Evolutionary conservation across 371 early-diverging fungal genomes (phyloP), one percentile per base, ranked within the genome.

Genomic region (Funneliformis caledonium): DNA sequence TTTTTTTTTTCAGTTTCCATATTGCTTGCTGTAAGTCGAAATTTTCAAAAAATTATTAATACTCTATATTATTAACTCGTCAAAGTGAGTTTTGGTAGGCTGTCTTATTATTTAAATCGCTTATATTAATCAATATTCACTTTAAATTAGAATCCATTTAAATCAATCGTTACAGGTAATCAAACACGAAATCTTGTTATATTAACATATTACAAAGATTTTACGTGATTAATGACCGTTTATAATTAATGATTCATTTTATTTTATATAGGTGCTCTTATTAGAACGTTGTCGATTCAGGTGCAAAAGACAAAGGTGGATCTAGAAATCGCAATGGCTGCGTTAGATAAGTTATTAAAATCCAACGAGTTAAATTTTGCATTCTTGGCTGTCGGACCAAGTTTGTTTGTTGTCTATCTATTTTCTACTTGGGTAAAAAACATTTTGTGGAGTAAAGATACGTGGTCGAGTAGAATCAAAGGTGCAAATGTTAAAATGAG

Each of bases 331-430:
- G 97, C 97, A 42, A 94, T 98, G 94, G 88, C 94, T 0, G 98
- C 97, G 0, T 83, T 98, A 26, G 98, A 98, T 85, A 96, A 97
- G 82, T 91, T 98, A 47, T 88, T 98, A 65, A 91, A 93, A 81
- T 92, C 98, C 0, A 98, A 98, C 85, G 98, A 98, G 83, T 91
- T 98, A 74, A 98, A 98, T 81, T 98, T 98, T 90, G 94, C 95
- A 12, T 91, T 98, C 81, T 82, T 98, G 60, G 91, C 92, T 65
- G 91, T 91, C 37, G 90, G 90, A 9, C 93, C 93, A 45, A 89
- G 91, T 45, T 87, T 93, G 85, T 83, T 92, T 56, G 78, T 91
- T 4, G 85, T 89, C 1, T 92, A 88, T 87, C 89, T 87, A 5
- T 79, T 88, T 8, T 84, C 85, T 33, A 67, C 88, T 5, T 89